Evolutionary conservation across 116 monocot genomes (phyloP), one percentile per base, ranked within the genome.

Genomic region (Posidonia oceanica): DNA sequence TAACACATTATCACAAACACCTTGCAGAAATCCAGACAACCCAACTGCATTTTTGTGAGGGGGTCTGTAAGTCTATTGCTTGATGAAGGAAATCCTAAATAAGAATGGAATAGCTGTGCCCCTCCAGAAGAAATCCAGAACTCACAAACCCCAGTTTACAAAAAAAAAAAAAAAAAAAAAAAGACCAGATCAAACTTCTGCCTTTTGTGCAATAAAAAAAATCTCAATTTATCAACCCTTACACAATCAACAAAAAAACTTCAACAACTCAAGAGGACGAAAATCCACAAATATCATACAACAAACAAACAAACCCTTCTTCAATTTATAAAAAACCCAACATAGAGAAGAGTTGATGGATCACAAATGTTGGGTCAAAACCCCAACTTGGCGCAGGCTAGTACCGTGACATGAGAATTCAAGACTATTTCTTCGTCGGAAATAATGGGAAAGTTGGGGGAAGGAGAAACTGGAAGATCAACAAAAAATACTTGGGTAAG

Each of bases 1-100:
- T 42, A 54, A 13, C 14, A 11, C 68, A 53, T 68, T 68, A 21
- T 53, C 51, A 48, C 68, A 53, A 68, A 15, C 68, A 68, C 53
- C 68, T 68, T 21, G 36, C 64, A 0, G 29, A 67, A 52, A 14
- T n/a, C 5, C 52, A 67, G 68, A 10, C n/a, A 20, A 42, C 4
- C 66, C 18, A 36, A 22, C 54, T 42, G 13, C 14, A 64, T n/a
- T 14, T n/a, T 39, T 5, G 36, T 39, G 17, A 18, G 17, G 38
- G 39, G n/a, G 14, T 4, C 7, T 7, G 5, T 17, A 51, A 0
- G 20, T 29, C 0, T 48, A 5, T 62, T 4, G 12, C 62, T 67
- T 15, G 51, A 67, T 52, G 48, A 52, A 17, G 38, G 7, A 42
- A 21, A 64, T 64, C 7, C 40, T 15, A 64, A 58, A 39, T 5